These are phyloP conservation scores for Platismatia glauca DNA, from an alignment of 495 filamentous ascomycete genomes.

Conservation along the genomic window DNA sequence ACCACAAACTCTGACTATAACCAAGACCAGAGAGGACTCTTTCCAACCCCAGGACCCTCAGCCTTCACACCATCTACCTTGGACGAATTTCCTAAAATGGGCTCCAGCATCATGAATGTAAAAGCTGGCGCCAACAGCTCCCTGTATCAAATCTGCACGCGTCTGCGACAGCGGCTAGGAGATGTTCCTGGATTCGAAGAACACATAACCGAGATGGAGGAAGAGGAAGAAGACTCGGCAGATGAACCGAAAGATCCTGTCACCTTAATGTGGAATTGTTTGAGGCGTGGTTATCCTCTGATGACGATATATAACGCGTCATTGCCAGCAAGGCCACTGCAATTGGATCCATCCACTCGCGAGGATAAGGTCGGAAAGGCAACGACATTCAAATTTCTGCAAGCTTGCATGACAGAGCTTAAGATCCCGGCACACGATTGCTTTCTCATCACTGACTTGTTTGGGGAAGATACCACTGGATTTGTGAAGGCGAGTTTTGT, in stretches of 20 bases:
- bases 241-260: conserved; percentile 72
- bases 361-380: conserved; percentile 62
- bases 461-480: conserved; percentile 88
- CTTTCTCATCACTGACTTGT: conserved; percentile 85
- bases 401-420: conserved; percentile 61
- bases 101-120: conserved; percentile 88
- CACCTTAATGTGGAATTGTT: conserved; percentile 78
- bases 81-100: conserved; percentile 9
- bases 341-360: conserved; percentile 48
- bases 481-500: conserved; percentile 72
- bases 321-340: conserved; percentile 52
- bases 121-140: conserved; percentile 78
- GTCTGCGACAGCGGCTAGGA: conserved; percentile 66
- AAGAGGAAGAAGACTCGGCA: conserved; percentile 46
- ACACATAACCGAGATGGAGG: conserved; percentile 55
- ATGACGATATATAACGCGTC: conserved; percentile 83
- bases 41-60: conserved; percentile 17
- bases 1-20: conserved; percentile 10
- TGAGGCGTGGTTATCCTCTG: conserved; percentile 76
- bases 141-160: conserved; percentile 89
- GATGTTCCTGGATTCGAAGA: conserved; percentile 74
- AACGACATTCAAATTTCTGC: conserved; percentile 61
- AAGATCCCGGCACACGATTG: conserved; percentile 70
- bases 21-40: conserved; percentile 17
- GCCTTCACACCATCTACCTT: conserved; percentile 13